phyloP scores from a whole-genome alignment of 768 basidiomycete genomes.

The Terana coerulea region DNA sequence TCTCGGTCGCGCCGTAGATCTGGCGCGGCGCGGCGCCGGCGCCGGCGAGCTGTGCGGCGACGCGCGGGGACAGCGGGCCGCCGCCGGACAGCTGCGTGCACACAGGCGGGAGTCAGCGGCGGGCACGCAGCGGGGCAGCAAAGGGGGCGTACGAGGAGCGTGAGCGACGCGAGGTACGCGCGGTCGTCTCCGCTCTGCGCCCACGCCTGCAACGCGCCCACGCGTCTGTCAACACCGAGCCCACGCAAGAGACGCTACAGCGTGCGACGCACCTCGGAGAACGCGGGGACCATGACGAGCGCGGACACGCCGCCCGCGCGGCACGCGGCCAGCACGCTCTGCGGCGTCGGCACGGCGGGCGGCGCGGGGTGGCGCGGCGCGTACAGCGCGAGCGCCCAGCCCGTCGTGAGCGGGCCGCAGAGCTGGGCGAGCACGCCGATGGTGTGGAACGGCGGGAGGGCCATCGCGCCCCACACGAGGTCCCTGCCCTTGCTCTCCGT shows the following conservation, averaged over 20 bases:
- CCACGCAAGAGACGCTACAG: no score
- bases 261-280: constrained; percentile 23
- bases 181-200: constrained; percentile 2
- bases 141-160: neutral
- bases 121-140: neutral
- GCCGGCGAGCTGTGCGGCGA: constrained; percentile 2
- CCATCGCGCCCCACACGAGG: constrained; percentile 15
- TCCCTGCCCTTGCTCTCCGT: constrained; percentile 16
- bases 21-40: neutral
- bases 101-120: neutral
- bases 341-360: constrained; percentile 20
- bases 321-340: constrained; percentile 13
- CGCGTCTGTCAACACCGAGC: neutral
- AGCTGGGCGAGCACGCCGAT: constrained; percentile 1
- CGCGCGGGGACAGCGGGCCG: constrained; percentile 2
- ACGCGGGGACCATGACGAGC: constrained; percentile 20
- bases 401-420: constrained; percentile 3
- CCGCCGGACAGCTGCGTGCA: constrained; percentile 2
- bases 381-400: constrained; percentile 18
- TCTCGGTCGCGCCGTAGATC: constrained; percentile 9
- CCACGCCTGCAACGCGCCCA: constrained; percentile 13
- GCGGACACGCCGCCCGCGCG: constrained; percentile 10
- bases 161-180: constrained; percentile 2
- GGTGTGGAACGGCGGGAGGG: constrained; percentile 24
- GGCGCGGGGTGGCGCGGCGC: constrained; percentile 21